phyloP scores from a whole-genome alignment of 1,284 basidiomycete genomes.

The Fomitopsis betulina region DNA sequence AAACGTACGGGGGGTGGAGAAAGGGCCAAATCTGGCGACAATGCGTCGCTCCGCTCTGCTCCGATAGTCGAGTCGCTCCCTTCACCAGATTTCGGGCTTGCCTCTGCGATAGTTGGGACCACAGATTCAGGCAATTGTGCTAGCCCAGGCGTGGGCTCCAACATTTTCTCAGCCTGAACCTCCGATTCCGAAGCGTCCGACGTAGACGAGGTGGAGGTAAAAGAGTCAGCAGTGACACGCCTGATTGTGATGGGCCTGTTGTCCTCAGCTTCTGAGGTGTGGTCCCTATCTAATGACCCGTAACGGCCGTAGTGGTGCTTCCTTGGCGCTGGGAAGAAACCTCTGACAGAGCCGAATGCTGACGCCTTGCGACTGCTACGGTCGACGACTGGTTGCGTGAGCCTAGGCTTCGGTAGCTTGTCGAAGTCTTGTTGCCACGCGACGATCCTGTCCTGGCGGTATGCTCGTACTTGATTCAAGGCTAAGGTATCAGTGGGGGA shows the following conservation, averaged over 20 bases:
- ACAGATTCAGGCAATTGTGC: neutral
- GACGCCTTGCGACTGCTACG: slow-evolving; percentile 50
- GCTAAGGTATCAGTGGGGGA: slow-evolving; percentile 82
- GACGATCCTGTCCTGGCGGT: slow-evolving; percentile 93
- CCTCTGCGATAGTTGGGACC: neutral
- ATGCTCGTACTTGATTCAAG: slow-evolving; percentile 83
- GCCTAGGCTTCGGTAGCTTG: slow-evolving; percentile 60
- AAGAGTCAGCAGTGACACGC: slow-evolving; percentile 49
- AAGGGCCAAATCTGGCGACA: slow-evolving; percentile 21
- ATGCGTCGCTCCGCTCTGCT: slow-evolving; percentile 46
- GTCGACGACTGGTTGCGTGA: slow-evolving; percentile 39
- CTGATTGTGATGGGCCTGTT: slow-evolving; percentile 35
- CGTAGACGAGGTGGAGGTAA: slow-evolving; percentile 44
- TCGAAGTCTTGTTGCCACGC: slow-evolving; percentile 92
- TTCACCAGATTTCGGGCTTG: slow-evolving; percentile 38
- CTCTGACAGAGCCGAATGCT: slow-evolving; percentile 62
- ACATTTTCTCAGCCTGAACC: slow-evolving; percentile 26
- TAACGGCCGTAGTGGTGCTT: slow-evolving; percentile 48
- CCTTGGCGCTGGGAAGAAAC: slow-evolving; percentile 54
- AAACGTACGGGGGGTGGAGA: slow-evolving; percentile 23
- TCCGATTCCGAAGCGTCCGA: slow-evolving; percentile 51
- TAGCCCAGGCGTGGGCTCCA: slow-evolving; percentile 4
- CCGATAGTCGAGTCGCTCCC: slow-evolving; percentile 92
- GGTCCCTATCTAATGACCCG: slow-evolving; percentile 46
- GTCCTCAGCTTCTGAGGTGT: slow-evolving; percentile 81